phyloP scores from a whole-genome alignment of 768 basidiomycete genomes.

The Boletus tylopilopsis region DNA sequence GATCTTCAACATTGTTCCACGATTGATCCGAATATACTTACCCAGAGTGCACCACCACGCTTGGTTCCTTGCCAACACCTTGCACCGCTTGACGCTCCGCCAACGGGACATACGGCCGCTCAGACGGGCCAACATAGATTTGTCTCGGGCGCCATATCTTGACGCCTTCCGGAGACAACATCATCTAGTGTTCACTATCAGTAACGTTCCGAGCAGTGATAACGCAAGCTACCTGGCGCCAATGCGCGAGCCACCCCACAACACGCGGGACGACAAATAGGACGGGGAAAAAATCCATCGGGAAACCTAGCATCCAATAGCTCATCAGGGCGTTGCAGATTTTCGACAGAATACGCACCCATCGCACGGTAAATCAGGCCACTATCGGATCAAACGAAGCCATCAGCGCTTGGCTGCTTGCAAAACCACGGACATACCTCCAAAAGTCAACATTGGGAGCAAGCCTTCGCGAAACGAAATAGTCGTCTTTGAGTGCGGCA shows the following conservation, averaged over 20 bases:
- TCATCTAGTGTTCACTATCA: conserved; percentile 58
- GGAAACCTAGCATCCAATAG: conserved; percentile 59
- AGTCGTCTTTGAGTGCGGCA: conserved; percentile 87
- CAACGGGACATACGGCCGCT: conserved; percentile 71
- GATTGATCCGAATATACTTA: conserved; percentile 36
- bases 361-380: conserved; percentile 90
- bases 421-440: conserved; percentile 33
- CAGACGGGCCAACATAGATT: conserved; percentile 74
- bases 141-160: conserved; percentile 93
- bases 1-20: not conserved
- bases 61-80: conserved; percentile 57
- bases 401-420: not conserved
- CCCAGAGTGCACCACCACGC: conserved; percentile 70
- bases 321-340: not conserved
- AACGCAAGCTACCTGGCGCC: conserved; percentile 64
- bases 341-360: conserved; percentile 46
- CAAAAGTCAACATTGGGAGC: conserved; percentile 93
- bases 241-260: conserved; percentile 91
- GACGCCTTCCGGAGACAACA: conserved; percentile 84
- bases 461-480: conserved; percentile 76
- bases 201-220: not conserved
- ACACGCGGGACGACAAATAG: conserved; percentile 90
- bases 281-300: conserved; percentile 92
- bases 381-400: conserved; percentile 33
- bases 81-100: conserved; percentile 53